phyloP scores from a whole-genome alignment of 192 early-diverging fungal genomes.

The Entophlyctis helioformis region DNA sequence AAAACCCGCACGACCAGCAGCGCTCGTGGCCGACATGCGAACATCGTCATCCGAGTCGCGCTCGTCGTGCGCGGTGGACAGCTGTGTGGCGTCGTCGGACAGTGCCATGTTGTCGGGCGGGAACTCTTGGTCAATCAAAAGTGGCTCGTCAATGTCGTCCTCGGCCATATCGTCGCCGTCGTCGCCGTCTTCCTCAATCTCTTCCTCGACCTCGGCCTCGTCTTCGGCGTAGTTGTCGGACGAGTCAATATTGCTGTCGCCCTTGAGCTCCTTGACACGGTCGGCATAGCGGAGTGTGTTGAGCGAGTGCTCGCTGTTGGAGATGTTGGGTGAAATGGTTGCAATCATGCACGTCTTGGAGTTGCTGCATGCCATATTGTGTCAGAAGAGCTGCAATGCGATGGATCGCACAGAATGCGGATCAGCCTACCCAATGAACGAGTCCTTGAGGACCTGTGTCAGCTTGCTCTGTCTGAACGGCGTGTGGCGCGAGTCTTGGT shows the following conservation, averaged over 20 bases:
- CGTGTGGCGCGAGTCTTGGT: constrained; percentile 88
- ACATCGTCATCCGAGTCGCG: constrained; percentile 13
- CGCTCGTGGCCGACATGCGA: not conserved
- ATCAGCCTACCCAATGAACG: constrained; percentile 68
- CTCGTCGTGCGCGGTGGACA: constrained; percentile 5
- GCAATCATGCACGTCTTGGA: constrained; percentile 98
- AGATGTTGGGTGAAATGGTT: constrained; percentile 89
- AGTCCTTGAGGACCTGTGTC: constrained; percentile 95
- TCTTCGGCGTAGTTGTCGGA: constrained; percentile 6
- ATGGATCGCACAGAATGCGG: not conserved
- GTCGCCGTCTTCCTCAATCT: constrained; percentile 10
- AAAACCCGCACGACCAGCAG: not conserved
- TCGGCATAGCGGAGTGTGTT: constrained; percentile 98
- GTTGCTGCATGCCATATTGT: constrained; percentile 34
- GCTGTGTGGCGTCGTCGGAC: constrained; percentile 13
- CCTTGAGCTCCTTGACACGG: constrained; percentile 55
- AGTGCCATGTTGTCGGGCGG: constrained; percentile 22
- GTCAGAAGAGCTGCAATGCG: not conserved
- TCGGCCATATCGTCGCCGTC: constrained; percentile 10
- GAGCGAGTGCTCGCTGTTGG: constrained; percentile 90
- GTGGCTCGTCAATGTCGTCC: constrained; percentile 12
- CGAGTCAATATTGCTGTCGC: constrained; percentile 19
- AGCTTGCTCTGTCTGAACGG: constrained; percentile 97
- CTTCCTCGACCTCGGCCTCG: constrained; percentile 2
- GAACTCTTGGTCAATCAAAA: constrained; percentile 29